These are phyloP conservation scores for Casuarina equisetifolia DNA, from an alignment of 306 rosid species.

Conservation along the genomic window DNA sequence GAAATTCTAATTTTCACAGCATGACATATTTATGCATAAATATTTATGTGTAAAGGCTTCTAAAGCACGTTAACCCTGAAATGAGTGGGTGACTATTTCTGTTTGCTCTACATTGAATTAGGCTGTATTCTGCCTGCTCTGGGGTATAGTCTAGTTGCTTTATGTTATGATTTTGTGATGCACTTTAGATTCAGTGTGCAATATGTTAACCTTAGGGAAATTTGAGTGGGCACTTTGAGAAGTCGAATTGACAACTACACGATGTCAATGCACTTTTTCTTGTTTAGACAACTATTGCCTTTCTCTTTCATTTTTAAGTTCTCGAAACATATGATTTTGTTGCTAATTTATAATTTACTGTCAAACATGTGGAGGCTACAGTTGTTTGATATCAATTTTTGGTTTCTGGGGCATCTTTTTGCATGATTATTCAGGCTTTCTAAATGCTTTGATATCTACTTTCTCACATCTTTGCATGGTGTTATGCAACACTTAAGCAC, in stretches of 20 bases:
- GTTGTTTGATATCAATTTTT: neutral
- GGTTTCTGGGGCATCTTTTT: neutral
- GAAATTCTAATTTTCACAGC: conserved; percentile 15
- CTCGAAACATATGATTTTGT: conserved; percentile 8
- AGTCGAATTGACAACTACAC: neutral
- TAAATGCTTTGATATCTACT: conserved; percentile 10
- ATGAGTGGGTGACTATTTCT: neutral
- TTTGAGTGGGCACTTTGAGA: neutral
- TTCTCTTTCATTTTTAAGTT: neutral
- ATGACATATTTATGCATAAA: neutral
- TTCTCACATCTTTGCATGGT: conserved; percentile 4
- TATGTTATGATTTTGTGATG: neutral
- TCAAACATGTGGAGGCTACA: neutral
- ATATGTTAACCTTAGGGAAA: neutral
- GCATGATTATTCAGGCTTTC: neutral
- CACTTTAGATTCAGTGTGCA: neutral
- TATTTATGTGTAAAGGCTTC: neutral
- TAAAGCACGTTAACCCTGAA: neutral
- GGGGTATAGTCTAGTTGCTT: neutral
- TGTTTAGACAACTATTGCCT: neutral
- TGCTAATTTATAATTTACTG: conserved; percentile 2
- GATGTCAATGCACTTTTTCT: neutral
- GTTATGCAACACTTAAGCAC: neutral
- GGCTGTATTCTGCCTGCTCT: neutral
- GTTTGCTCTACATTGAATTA: neutral